Conservation (phyloP, 2,329 filamentous ascomycete species). For the Pezicula carpinea region DNA sequence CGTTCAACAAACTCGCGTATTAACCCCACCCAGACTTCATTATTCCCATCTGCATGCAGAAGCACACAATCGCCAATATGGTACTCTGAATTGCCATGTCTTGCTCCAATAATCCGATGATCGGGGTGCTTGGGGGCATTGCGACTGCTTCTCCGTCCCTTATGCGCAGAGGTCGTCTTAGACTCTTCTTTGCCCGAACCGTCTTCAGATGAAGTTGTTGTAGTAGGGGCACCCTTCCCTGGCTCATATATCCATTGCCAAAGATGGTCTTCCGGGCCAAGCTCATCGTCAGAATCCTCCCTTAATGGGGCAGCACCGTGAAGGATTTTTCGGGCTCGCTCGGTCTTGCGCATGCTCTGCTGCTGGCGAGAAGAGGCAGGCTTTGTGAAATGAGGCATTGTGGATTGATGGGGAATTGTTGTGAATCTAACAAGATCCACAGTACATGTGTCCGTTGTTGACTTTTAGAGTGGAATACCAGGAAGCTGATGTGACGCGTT, state of each 20-base stretch:
- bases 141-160: conserved; percentile 21
- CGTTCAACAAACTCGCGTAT: conserved; percentile 77
- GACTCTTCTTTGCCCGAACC: conserved; percentile 8
- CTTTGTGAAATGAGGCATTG: background rate
- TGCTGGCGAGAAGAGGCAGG: background rate
- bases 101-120: conserved; percentile 69
- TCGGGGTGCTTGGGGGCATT: conserved; percentile 24
- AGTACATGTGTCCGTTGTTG: no score
- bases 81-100: conserved; percentile 78
- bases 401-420: background rate
- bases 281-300: conserved; percentile 86
- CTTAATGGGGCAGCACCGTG: conserved; percentile 26
- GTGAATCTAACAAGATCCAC: background rate
- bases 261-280: conserved; percentile 64
- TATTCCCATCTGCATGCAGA: conserved; percentile 79
- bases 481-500: no score
- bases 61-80: conserved; percentile 78
- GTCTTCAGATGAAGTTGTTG: conserved; percentile 4
- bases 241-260: conserved; percentile 76
- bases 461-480: no score
- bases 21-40: conserved; percentile 89
- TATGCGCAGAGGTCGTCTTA: conserved; percentile 9
- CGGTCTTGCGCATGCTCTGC: conserved; percentile 15
- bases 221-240: conserved; percentile 12
- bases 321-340: conserved; percentile 36